Conservation (phyloP, 129 eudicot species). For the Chrysanthemum seticuspe region DNA sequence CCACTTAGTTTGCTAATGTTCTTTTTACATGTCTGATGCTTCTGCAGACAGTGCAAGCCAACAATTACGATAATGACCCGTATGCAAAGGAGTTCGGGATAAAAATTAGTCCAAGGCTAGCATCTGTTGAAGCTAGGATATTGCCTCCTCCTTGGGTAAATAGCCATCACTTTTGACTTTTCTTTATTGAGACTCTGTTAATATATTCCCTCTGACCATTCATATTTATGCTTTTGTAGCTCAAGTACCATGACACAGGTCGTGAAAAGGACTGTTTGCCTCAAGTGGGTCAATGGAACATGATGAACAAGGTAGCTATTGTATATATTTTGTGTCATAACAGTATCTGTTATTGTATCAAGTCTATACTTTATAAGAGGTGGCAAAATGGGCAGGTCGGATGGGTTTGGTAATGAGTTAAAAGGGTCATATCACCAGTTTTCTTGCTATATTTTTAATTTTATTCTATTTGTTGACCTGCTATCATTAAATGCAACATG, state of each 20-base stretch:
- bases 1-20: not conserved
- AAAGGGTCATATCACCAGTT: too few relatives aligned
- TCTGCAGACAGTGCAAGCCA: constrained; percentile 72
- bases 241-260: constrained; percentile 91
- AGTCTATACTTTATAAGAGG: not conserved
- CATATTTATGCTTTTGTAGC: constrained; percentile 36
- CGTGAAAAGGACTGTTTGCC: constrained; percentile 92
- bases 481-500: too few relatives aligned
- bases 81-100: constrained; percentile 94
- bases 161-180: constrained; percentile 11
- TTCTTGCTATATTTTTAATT: too few relatives aligned
- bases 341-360: not conserved
- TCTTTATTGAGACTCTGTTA: not conserved
- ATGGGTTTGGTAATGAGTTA: too few relatives aligned
- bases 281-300: constrained; percentile 98
- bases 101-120: constrained; percentile 60
- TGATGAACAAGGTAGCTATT: constrained; percentile 80
- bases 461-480: too few relatives aligned
- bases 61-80: constrained; percentile 65
- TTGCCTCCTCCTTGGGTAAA: constrained; percentile 96
- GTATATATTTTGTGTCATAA: not conserved
- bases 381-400: too few relatives aligned
- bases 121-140: constrained; percentile 88
- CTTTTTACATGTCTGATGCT: constrained; percentile 3
- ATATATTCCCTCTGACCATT: constrained; percentile 17